phyloP scores from a whole-genome alignment of 768 basidiomycete genomes.

The Tricholomella constricta region DNA sequence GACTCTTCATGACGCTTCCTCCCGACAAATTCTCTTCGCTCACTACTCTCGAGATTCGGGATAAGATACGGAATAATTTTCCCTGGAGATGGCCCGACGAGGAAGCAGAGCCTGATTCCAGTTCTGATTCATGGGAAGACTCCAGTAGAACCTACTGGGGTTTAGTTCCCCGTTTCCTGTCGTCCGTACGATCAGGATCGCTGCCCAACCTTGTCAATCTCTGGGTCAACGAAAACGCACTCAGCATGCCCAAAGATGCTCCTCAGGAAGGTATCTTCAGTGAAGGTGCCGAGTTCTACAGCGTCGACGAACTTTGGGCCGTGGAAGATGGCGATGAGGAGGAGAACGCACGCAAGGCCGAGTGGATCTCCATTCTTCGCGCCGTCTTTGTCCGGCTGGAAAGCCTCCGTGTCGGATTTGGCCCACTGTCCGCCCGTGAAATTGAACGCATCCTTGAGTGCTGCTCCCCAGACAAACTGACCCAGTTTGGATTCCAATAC shows the following conservation, averaged over 20 bases:
- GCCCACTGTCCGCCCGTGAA: conserved; percentile 7
- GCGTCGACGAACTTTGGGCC: conserved; percentile 11
- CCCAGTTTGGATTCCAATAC: conserved; percentile 19
- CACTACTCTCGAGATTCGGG: conserved; percentile 17
- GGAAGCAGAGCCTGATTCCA: not conserved
- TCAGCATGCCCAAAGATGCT: conserved; percentile 8
- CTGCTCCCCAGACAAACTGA: conserved; percentile 12
- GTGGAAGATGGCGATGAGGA: conserved; percentile 1
- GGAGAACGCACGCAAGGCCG: not conserved
- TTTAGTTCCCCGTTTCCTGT: conserved; percentile 19
- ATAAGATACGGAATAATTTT: conserved; percentile 5
- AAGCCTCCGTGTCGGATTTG: conserved; percentile 20
- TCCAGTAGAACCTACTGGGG: conserved; percentile 16
- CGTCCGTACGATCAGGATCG: conserved; percentile 2
- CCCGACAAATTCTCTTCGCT: conserved; percentile 11
- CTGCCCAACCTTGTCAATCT: conserved; percentile 17
- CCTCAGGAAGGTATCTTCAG: not conserved
- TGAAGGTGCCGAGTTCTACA: conserved; percentile 6
- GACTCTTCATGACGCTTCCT: conserved; percentile 11
- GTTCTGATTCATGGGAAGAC: conserved; percentile 2
- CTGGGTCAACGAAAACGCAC: conserved; percentile 20
- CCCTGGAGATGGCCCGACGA: conserved; percentile 18
- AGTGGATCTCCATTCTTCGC: conserved; percentile 11
- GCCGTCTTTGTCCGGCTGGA: conserved; percentile 10
- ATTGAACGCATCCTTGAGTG: conserved; percentile 8